Conservation (phyloP, 176 grass and related monocot genomes). For the Triticum dicoccoides region DNA sequence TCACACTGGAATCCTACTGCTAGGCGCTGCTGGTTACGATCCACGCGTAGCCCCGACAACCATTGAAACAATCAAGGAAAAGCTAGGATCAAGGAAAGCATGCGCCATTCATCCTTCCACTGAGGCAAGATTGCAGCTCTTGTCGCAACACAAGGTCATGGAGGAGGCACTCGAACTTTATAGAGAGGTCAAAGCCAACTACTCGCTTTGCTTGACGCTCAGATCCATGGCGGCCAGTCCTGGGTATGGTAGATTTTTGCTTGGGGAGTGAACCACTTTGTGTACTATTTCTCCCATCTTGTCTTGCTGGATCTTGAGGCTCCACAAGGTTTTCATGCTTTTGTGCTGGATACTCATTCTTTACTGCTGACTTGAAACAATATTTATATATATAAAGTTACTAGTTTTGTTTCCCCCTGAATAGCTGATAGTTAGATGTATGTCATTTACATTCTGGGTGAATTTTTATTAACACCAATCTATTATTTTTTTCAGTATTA, state of each 20-base stretch:
- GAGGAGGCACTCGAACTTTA: neutral
- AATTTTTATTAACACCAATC: no score
- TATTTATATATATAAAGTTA: no score
- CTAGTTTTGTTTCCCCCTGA: no score
- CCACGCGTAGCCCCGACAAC: neutral
- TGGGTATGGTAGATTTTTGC: neutral
- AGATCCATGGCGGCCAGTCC: neutral
- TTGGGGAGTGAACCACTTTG: neutral
- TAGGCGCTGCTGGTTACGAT: neutral
- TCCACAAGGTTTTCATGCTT: no score
- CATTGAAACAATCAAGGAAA: neutral
- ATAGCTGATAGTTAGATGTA: no score
- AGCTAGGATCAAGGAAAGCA: neutral
- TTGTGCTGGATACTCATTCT: no score
- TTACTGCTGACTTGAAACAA: no score
- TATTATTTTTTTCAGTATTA: no score
- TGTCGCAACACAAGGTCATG: neutral
- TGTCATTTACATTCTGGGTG: no score
- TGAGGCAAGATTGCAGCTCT: neutral
- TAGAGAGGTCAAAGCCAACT: neutral
- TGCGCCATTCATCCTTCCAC: neutral
- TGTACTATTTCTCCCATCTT: no score
- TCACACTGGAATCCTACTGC: neutral
- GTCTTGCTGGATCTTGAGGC: no score
- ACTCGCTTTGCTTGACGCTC: neutral